These are phyloP conservation scores for Fraxinus pennsylvanica DNA, from an alignment of 257 asterid species.

Conservation along the genomic window DNA sequence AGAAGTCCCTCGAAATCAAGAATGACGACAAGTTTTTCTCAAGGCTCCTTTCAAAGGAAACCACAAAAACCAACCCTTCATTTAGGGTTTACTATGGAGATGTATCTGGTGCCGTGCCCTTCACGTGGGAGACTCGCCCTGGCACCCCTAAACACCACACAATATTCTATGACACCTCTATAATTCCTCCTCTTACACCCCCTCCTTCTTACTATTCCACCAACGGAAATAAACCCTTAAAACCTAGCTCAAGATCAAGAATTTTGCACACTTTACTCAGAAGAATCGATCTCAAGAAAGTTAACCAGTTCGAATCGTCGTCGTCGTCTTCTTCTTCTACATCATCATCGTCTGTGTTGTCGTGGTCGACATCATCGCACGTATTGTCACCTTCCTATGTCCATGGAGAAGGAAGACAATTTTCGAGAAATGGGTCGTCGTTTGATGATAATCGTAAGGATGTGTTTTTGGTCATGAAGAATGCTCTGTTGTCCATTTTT, in stretches of 20 bases:
- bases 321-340: not conserved
- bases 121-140: constrained; percentile 52
- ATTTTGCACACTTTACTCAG: constrained; percentile 32
- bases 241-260: constrained; percentile 33
- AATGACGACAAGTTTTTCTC: constrained; percentile 38
- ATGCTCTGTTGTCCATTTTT: constrained; percentile 41
- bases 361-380: constrained; percentile 26
- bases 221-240: constrained; percentile 17
- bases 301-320: not conserved
- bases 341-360: constrained; percentile 20
- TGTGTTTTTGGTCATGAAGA: constrained; percentile 33
- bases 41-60: constrained; percentile 48
- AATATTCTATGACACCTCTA: not conserved
- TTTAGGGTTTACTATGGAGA: constrained; percentile 51
- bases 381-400: not conserved
- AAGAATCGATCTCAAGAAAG: constrained; percentile 28
- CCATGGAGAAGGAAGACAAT: constrained; percentile 21
- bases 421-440: constrained; percentile 40
- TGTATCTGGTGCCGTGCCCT: constrained; percentile 47
- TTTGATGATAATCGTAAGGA: constrained; percentile 19
- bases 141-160: constrained; percentile 51
- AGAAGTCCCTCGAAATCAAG: constrained; percentile 29
- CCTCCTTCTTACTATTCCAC: constrained; percentile 44
- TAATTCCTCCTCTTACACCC: constrained; percentile 54
- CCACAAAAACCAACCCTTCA: constrained; percentile 39